Percentiles rank a stretch among this genome's conserved stretches.
Evolutionary conservation across 2,329 filamentous ascomycete species (phyloP).

Genomic region (Calonectria fujianensis): DNA sequence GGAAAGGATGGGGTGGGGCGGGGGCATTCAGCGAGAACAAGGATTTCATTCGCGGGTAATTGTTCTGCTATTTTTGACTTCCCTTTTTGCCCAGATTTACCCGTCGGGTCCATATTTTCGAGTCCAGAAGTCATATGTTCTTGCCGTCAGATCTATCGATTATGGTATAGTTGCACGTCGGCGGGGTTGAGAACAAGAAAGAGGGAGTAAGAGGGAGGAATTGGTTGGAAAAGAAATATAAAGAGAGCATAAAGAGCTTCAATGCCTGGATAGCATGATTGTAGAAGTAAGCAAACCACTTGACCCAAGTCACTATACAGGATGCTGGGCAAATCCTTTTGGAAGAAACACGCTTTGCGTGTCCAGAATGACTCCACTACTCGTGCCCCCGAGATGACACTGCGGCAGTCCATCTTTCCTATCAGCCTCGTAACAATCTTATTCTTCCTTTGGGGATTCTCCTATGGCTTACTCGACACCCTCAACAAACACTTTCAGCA

Average conservation of each 20-base stretch:
- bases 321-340: background rate
- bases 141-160: background rate
- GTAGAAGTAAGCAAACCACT: background rate
- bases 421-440: slow-evolving; percentile 72
- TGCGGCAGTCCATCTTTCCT: slow-evolving; percentile 80
- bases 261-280: background rate
- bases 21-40: background rate
- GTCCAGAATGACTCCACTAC: slow-evolving; percentile 64
- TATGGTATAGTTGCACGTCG: background rate
- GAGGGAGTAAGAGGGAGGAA: background rate
- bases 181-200: background rate
- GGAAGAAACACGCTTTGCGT: slow-evolving; percentile 64
- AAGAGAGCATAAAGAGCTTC: background rate
- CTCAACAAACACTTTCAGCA: slow-evolving; percentile 71
- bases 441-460: slow-evolving; percentile 69
- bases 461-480: slow-evolving; percentile 67
- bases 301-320: background rate
- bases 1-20: slow-evolving; percentile 6
- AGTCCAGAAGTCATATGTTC: background rate
- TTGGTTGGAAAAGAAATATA: background rate
- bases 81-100: background rate
- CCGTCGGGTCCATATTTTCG: background rate
- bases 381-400: slow-evolving; percentile 73
- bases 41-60: slow-evolving; percentile 20
- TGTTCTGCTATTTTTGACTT: background rate